Base-by-base conservation (phyloP, 2,329 filamentous ascomycete species). In the Ciborinia camelliae region DNA sequence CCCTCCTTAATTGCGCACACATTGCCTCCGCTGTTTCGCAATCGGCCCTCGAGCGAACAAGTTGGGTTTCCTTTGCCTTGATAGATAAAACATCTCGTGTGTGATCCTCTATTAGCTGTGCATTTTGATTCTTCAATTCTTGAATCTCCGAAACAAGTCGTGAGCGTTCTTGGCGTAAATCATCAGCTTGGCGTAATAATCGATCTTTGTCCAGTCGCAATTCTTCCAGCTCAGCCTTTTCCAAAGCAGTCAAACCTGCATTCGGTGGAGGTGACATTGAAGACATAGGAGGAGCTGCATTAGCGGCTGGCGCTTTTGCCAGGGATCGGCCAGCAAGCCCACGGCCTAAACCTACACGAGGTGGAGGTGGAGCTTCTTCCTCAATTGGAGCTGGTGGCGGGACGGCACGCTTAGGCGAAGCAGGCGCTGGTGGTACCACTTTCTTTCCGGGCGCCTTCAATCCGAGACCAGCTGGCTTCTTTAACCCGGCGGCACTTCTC, bases 51-150 rank as follows among this genome's bases (percentile, higher is more conserved):
- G 95, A 93, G 52, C 95, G 89, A 12, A 98, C 94, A 6, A 99
- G 84, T 73, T 99, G 95, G 3, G 95, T 98, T 77, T 99, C 95
- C 78, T 99, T 99, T 18, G 95, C 95, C 77, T 98, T 98, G 79
- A 99, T 96, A 71, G 92, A 95, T 50, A 99, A 82, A 0, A 97
- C 92, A 73, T 99, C 94, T 55, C 94, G 85, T 0, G 95, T 99
- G 76, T 98, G 94, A 73, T 98, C 94, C 77, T 99, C 95, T 67
- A 99, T 99, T 41, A 99, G 82, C 68, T 95, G 90, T 30, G 95
- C 95, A 73, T 99, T 99, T 75, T 97, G 92, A 73, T 97, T 96
- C 78, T 97, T 96, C 37, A 99, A 84, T 77, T 98, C 95, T 71
- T 94, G 90, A 50, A 98, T 89, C 76, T 97, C 92, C 0, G 92